Evolutionary conservation across 768 basidiomycete genomes (phyloP), one percentile per base, ranked within the genome.

Genomic region (Russula sp.): DNA sequence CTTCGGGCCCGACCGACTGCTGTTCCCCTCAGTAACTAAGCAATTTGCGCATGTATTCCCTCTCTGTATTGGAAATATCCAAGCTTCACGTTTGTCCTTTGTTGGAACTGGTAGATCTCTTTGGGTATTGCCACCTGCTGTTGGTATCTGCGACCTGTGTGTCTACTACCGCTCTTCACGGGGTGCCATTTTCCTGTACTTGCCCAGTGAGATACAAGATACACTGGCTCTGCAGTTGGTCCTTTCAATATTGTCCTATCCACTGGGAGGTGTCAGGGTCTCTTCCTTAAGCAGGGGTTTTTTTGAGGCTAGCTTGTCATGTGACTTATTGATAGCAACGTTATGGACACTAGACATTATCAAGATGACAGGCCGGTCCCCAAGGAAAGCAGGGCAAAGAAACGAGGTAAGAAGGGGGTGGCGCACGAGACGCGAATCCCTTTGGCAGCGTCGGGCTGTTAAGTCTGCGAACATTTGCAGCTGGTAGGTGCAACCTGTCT

Each of bases 31-130:
- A 50, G 40, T 53, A 52, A 53, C 44, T 40, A 49, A 45, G 55
- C 39, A 50, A 18, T 22, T 34, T 7, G 32, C 35, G 49, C 52
- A 8, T 37, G 50, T 47, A 44, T 45, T 51, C 9, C 27, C 40
- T 42, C 37, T 50, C 22, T 47, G 51, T 47, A 63, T n/a, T 37
- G 39, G 13, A 13, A 40, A 57, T 63, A 63, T 57, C 51, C 51
- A 50, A 18, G 42, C 22, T 34, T 20, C 52, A n/a, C 42, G 35
- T 39, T 53, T 42, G 31, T 20, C 31, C 27, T 52, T 13, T 20
- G 10, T 18, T 20, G 27, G 18, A n/a, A 50, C 10, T 11, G 13
- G 11, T 16, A 18, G 13, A 13, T 1, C 16, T 4, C 14, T 18
- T 40, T n/a, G 22, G 9, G 35, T 16, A 20, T 20, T 2, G 27